Conservation (phyloP, 2,329 filamentous ascomycete species). For the Drechmeria coniospora region DNA sequence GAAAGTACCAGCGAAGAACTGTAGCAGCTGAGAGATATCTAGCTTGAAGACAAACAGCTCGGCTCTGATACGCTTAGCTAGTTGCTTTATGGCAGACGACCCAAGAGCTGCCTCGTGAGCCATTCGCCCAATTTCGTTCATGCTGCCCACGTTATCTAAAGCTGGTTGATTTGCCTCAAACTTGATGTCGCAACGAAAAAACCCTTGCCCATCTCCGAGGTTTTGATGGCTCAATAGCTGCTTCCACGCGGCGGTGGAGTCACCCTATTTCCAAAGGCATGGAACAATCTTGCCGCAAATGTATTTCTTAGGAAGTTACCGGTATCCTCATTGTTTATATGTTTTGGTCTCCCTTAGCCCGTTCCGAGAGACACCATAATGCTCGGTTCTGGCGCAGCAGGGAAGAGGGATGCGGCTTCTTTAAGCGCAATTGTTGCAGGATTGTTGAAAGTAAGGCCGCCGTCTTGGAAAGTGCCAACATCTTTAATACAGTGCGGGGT, state of each 20-base stretch:
- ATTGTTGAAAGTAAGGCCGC: slow-evolving; percentile 5
- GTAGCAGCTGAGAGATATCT: neutral
- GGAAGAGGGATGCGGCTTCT: slow-evolving; percentile 3
- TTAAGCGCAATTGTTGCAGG: slow-evolving; percentile 3
- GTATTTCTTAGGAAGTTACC: neutral
- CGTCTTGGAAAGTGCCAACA: slow-evolving; percentile 5
- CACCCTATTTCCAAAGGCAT: slow-evolving; percentile 1
- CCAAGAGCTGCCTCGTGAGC: slow-evolving; percentile 1
- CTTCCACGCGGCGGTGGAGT: slow-evolving; percentile 1
- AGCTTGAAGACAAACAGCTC: slow-evolving; percentile 1
- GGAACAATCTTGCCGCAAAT: neutral
- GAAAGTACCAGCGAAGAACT: neutral
- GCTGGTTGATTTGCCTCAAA: neutral
- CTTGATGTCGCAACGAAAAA: neutral
- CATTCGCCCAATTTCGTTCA: neutral
- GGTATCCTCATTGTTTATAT: neutral
- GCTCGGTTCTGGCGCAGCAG: slow-evolving; percentile 2
- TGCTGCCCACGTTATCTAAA: neutral
- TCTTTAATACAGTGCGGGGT: slow-evolving; percentile 2
- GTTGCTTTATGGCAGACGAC: neutral
- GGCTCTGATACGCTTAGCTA: slow-evolving; percentile 1
- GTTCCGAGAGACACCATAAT: slow-evolving; percentile 3
- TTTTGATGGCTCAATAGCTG: slow-evolving; percentile 1
- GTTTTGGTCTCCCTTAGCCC: slow-evolving; percentile 1
- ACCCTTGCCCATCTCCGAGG: neutral